Conservation (phyloP, 495 filamentous ascomycete species). For the Daldinia grandis region DNA sequence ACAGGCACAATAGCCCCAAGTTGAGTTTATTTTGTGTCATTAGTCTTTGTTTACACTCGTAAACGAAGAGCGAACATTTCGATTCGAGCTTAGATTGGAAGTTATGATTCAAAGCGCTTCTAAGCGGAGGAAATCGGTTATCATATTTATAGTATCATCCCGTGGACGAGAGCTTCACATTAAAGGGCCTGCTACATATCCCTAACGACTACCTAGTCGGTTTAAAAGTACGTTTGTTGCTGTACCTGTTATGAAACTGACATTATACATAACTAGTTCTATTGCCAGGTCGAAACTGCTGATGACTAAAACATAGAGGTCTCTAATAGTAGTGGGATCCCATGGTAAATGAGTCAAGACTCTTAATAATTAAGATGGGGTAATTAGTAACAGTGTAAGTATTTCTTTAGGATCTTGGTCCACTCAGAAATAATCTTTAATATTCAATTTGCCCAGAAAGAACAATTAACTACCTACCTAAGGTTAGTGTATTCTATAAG, state of each 20-base stretch:
- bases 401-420: too few relatives aligned
- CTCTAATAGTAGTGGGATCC: too few relatives aligned
- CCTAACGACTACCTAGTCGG: background rate
- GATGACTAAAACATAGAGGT: too few relatives aligned
- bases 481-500: background rate
- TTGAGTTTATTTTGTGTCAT: too few relatives aligned
- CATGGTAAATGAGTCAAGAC: too few relatives aligned
- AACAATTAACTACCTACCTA: background rate
- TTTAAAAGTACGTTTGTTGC: background rate
- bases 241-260: background rate
- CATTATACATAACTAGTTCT: background rate
- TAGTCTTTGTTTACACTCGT: too few relatives aligned
- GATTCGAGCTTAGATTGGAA: background rate
- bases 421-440: background rate
- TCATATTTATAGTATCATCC: background rate
- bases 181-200: background rate
- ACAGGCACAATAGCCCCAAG: too few relatives aligned
- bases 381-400: too few relatives aligned
- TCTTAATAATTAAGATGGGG: too few relatives aligned
- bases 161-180: background rate
- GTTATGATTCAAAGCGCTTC: too few relatives aligned
- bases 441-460: background rate
- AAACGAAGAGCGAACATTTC: too few relatives aligned
- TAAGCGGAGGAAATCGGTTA: too few relatives aligned
- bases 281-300: background rate